Evolutionary conservation across 495 filamentous ascomycete species (phyloP).

Genomic region (Penicillium maclennaniae): DNA sequence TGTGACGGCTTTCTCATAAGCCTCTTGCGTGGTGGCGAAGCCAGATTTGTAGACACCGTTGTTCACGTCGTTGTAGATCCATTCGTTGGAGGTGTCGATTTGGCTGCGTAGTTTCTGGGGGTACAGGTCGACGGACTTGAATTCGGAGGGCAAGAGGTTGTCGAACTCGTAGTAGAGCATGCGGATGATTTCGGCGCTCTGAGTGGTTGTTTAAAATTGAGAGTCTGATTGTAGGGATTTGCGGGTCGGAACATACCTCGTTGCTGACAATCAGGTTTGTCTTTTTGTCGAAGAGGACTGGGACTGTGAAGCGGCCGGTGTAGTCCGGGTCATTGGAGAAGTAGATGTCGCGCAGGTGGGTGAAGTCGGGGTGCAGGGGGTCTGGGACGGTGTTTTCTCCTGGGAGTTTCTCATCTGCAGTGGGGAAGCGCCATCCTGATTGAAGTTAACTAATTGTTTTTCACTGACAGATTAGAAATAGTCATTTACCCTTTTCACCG

Average conservation of each 20-base stretch:
- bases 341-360: constrained; percentile 58
- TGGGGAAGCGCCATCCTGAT: constrained; percentile 77
- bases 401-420: constrained; percentile 57
- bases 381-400: constrained; percentile 53
- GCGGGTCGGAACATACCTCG: constrained; percentile 35
- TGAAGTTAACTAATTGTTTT: not conserved
- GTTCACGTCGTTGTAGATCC: constrained; percentile 82
- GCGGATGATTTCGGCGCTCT: constrained; percentile 57
- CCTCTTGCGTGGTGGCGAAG: constrained; percentile 71
- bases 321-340: constrained; percentile 58
- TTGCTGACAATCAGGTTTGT: constrained; percentile 54
- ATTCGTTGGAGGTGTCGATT: constrained; percentile 75
- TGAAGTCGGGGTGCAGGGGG: constrained; percentile 49
- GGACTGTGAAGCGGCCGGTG: constrained; percentile 58
- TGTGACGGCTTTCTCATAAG: constrained; percentile 65
- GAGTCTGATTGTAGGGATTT: not conserved
- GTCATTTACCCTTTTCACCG: constrained; percentile 49
- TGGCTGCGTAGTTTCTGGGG: constrained; percentile 53
- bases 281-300: constrained; percentile 61
- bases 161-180: constrained; percentile 77
- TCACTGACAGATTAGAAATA: not conserved
- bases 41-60: constrained; percentile 81
- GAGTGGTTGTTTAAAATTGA: constrained; percentile 3
- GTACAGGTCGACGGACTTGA: constrained; percentile 60
- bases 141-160: constrained; percentile 53